Conservation (phyloP, 1,284 basidiomycete genomes). For the Heimioporus retisporus region DNA sequence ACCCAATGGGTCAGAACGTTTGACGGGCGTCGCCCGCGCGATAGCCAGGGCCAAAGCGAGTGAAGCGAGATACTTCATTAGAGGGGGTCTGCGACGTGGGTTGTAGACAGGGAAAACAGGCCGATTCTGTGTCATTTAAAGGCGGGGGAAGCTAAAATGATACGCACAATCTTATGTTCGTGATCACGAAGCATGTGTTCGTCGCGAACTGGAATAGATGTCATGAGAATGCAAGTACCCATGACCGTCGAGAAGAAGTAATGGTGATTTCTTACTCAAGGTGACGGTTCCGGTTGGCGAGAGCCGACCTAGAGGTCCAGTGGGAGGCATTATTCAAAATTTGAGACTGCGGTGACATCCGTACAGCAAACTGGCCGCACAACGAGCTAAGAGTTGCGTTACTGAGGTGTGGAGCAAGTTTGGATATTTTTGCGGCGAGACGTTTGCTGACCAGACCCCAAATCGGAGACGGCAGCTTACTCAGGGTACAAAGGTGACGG, state of each 20-base stretch:
- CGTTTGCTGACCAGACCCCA: too few species aligned
- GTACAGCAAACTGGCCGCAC: too few species aligned
- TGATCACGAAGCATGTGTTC: slow-evolving; percentile 25
- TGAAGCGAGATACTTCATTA: slow-evolving; percentile 32
- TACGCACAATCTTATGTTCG: neutral
- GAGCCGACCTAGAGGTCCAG: too few species aligned
- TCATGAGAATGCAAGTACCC: slow-evolving; percentile 20
- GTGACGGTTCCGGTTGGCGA: neutral
- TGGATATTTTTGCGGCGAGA: too few species aligned
- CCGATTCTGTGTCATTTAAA: slow-evolving; percentile 23
- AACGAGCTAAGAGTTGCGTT: too few species aligned
- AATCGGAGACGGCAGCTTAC: too few species aligned
- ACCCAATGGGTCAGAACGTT: slow-evolving; percentile 55
- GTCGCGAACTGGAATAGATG: slow-evolving; percentile 13
- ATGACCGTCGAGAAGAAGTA: neutral
- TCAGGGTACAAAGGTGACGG: too few species aligned
- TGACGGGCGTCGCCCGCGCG: slow-evolving; percentile 25
- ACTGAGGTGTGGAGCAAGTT: too few species aligned
- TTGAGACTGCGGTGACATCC: too few species aligned
- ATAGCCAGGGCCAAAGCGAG: slow-evolving; percentile 27
- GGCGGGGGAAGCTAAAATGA: neutral
- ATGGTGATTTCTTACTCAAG: neutral
- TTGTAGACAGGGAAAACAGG: neutral
- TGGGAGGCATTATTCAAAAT: too few species aligned
- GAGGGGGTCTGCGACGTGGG: neutral